phyloP scores from a whole-genome alignment of 345 rosid species.

The Linum tenue region DNA sequence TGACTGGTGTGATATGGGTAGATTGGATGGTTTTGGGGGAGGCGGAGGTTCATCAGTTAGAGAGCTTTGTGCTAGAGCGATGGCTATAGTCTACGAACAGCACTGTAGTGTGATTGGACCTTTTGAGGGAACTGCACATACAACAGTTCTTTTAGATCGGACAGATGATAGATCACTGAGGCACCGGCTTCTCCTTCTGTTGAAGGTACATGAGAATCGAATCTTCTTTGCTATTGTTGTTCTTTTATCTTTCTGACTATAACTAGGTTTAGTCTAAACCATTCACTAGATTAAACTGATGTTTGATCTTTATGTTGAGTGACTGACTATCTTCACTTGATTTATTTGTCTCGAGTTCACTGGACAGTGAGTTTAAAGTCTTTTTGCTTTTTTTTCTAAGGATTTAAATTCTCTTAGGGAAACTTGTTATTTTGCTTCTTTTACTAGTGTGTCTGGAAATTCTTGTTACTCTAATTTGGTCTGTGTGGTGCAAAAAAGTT shows the following conservation, averaged over 20 bases:
- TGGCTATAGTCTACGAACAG: conserved; percentile 96
- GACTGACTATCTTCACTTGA: too few relatives aligned
- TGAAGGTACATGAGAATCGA: conserved; percentile 50
- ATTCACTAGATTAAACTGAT: neutral
- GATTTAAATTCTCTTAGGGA: neutral
- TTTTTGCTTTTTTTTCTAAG: neutral
- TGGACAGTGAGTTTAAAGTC: neutral
- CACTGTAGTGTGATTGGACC: conserved; percentile 74
- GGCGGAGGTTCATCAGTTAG: conserved; percentile 95
- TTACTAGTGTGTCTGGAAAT: neutral
- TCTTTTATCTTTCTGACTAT: conserved; percentile 1
- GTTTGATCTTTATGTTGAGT: neutral
- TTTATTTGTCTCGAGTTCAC: neutral
- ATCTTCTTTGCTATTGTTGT: neutral
- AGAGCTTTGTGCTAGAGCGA: conserved; percentile 99
- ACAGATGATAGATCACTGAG: conserved; percentile 95
- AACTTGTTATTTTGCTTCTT: neutral
- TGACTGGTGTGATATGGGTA: conserved; percentile 99
- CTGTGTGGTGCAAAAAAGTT: neutral
- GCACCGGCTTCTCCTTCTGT: conserved; percentile 84
- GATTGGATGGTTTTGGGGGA: conserved; percentile 98
- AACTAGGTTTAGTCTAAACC: neutral
- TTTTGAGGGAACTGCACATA: conserved; percentile 94
- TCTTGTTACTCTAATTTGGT: neutral
- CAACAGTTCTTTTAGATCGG: conserved; percentile 90